Evolutionary conservation across 352 stramenopile species (phyloP).

Genomic region (Pythium biforme): DNA sequence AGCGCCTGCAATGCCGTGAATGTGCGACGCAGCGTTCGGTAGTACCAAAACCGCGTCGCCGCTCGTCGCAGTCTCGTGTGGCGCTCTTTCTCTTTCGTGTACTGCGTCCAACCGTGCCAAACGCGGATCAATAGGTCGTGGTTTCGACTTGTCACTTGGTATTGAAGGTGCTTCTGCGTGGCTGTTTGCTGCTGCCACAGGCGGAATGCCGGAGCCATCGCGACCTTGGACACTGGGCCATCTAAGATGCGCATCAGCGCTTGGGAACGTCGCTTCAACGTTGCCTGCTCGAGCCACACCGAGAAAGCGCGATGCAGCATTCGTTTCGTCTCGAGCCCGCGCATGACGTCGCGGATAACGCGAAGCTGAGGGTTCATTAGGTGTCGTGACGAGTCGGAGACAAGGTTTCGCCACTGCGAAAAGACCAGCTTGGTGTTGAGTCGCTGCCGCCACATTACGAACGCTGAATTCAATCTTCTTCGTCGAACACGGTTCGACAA

Average conservation of each 20-base stretch:
- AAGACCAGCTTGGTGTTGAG: conserved; percentile 24
- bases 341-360: conserved; percentile 8
- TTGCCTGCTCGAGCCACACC: conserved; percentile 7
- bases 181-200: conserved; percentile 1
- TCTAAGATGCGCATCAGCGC: conserved; percentile 9
- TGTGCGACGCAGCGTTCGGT: conserved; percentile 4
- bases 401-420: conserved; percentile 14
- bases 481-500: conserved; percentile 16
- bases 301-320: conserved; percentile 16
- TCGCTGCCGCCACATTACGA: conserved; percentile 23
- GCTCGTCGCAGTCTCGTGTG: conserved; percentile 6
- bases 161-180: not conserved
- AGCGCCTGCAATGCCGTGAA: conserved; percentile 13
- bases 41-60: conserved; percentile 24
- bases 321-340: not conserved
- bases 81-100: conserved; percentile 11
- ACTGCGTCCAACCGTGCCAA: conserved; percentile 16
- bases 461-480: conserved; percentile 4
- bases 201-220: conserved; percentile 4
- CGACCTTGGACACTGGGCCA: not conserved
- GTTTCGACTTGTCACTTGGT: not conserved
- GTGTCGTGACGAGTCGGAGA: not conserved
- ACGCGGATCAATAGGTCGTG: not conserved
- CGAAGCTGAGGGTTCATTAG: not conserved
- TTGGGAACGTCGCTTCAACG: not conserved